Evolutionary conservation across 768 basidiomycete genomes (phyloP), one percentile per base, ranked within the genome.

Genomic region (Paxillus involutus): DNA sequence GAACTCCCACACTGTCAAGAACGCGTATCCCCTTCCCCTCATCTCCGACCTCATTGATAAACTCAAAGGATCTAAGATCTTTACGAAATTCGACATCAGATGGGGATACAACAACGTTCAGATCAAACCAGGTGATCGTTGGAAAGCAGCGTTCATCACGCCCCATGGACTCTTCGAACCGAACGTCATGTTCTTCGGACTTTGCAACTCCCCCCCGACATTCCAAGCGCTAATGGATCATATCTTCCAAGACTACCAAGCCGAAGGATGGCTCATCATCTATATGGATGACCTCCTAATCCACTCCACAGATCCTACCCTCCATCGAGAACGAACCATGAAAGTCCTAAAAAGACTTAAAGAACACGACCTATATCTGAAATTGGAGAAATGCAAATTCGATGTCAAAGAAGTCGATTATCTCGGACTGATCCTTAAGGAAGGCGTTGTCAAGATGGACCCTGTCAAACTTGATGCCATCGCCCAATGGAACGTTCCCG

Each of bases 391-490:
- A 57, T 42, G 42, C 42, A 32, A 30, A 6, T 50, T 50, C 13
- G n/a, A 30, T 5, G 10, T 30, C 6, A 36, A 44, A 3, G 9
- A 42, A 7, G 17, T 32, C n/a, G 32, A 43, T 19, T 50, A 33
- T 3, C 8, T 44, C 16, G 29, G 44, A 1, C 9, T 59, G 29
- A 26, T 43, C 6, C 4, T 26, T 4, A 3, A 16, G 4, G 24
- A 21, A 12, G 40, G 40, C 1, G 40, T 47, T 29, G 52, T 59
- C 43, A 78, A 33, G 10, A 33, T 76, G 74, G 68, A 75, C 55
- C 66, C 68, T 1, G 53, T 49, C 2, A 80, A 80, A 56, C 30
- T 78, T 0, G 29, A 64, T 8, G 68, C 68, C 2, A 68, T 71
- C 17, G 11, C 49, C 3, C 51, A 66, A 12, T 75, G 73, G 72